phyloP scores from a whole-genome alignment of 805 yeast species.

The Sugiyamaella americana region DNA sequence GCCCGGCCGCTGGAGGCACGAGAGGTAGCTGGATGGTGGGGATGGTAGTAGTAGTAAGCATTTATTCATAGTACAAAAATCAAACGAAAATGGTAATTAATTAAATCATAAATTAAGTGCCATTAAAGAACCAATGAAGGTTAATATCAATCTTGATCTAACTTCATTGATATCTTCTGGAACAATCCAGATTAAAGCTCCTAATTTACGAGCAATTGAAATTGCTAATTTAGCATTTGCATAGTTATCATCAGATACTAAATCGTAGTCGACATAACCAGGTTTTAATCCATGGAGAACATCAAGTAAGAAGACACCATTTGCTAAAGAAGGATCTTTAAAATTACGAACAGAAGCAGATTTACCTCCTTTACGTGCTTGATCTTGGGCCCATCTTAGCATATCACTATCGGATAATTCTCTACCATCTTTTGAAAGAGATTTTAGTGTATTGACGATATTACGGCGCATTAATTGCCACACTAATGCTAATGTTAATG shows the following conservation, averaged over 20 bases:
- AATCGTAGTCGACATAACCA: conserved; percentile 93
- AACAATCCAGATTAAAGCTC: conserved; percentile 97
- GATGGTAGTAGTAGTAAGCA: too few species aligned
- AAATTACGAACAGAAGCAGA: conserved; percentile 68
- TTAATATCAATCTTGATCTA: conserved; percentile 84
- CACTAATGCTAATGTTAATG: conserved; percentile 84
- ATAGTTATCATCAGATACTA: conserved; percentile 82
- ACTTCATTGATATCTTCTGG: conserved; percentile 99
- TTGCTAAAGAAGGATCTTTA: conserved; percentile 70
- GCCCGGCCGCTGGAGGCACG: too few species aligned
- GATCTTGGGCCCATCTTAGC: conserved; percentile 87
- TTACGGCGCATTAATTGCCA: conserved; percentile 99
- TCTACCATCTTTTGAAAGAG: conserved; percentile 64
- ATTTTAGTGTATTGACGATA: conserved; percentile 74
- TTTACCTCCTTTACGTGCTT: conserved; percentile 82
- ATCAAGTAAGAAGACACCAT: conserved; percentile 79
- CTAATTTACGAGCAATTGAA: conserved; percentile 95
- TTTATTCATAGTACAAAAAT: neutral
- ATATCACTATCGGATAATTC: conserved; percentile 81
- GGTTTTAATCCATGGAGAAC: conserved; percentile 91
- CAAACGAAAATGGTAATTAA: too few species aligned
- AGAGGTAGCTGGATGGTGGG: too few species aligned
- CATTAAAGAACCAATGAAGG: conserved; percentile 96
- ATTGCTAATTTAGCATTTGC: conserved; percentile 96
- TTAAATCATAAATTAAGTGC: conserved; percentile 35